Evolutionary conservation across 2,329 filamentous ascomycete genomes (phyloP), one percentile per base, ranked within the genome.

Genomic region (Byssochlamys sp.): DNA sequence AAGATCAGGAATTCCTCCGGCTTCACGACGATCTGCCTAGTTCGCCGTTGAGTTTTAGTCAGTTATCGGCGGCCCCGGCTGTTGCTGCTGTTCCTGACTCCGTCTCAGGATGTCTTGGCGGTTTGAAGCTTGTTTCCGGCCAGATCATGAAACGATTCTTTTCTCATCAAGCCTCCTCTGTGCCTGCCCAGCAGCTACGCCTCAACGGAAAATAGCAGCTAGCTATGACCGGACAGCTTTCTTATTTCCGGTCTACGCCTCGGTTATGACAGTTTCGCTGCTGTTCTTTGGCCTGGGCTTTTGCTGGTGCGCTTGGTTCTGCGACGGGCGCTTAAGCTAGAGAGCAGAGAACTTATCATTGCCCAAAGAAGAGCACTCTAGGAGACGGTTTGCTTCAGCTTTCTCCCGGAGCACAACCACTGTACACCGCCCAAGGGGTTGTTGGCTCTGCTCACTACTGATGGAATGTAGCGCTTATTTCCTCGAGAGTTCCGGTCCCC

Each of bases 101-200:
- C 53, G 24, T 35, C 27, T 31, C 27, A 54, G 53, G 31, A 39
- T 39, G 14, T 14, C 53, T 54, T 54, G 53, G 28, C 53, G 24
- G 53, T 54, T 39, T 54, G 53, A 54, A 35, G 53, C 53, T 54
- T 54, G 53, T 54, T 33, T 26, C 31, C 11, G 45, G 53, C n/a
- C 39, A 45, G 39, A 45, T 45, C 39, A 35, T 54, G 53, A 54
- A 54, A 54, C 53, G 29, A 33, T 14, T 39, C 25, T 39, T 26
- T 25, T 24, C 19, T 12, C n/a, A n/a, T 45, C 12, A 19, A 14
- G 19, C 19, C 39, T 14, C 49, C 49, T 51, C 49, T 27, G 49
- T 4, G 6, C 33, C 45, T 33, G 19, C 24, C 11, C 11, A 28
- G 14, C 9, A 33, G 28, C 29, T 39, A n/a, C 53, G 25, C 39